Evolutionary conservation across 129 eudicot genomes (phyloP), one percentile per base, ranked within the genome.

Genomic region (Flaveria robusta): DNA sequence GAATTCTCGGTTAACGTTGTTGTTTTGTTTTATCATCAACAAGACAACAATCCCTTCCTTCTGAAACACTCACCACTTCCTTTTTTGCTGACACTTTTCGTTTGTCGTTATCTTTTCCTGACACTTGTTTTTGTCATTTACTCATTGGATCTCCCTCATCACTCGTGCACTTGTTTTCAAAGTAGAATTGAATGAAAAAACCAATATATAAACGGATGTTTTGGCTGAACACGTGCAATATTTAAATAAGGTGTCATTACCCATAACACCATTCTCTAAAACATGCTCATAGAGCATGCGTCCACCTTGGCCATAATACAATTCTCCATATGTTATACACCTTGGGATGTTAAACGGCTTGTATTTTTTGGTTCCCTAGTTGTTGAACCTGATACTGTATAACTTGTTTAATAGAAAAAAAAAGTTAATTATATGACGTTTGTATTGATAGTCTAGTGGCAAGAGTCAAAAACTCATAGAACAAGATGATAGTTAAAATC

Each of bases 231-330:
- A 74, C 59, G 62, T 45, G 71, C 46, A 74, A 43, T 60, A 37
- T 27, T 60, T 60, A 20, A 74, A 24, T 74, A 59, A 3, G 70
- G 70, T 74, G 59, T 43, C 45, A 4, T 41, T 74, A 9, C 42
- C 70, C 31, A 74, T 69, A 72, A 74, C 78, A 58, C 52, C 52
- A 42, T 58, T 58, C 64, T 58, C 34, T 22, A 34, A 58, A 73
- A 39, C 54, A 37, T 56, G 77, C 22, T 23, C 77, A 22, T 55
- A 45, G 77, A 73, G 77, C 77, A 58, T 73, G 77, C 68, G 41
- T 12, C 65, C 65, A 58, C 9, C 59, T 16, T 12, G 14, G 47
- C 3, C 47, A 43, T 22, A 41, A 26, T 47, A 50, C 63, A n/a
- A 43, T 7, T 54, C 3, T 18, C 62, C 12, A 54, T 9, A 7